Conservation (phyloP, 2,329 filamentous ascomycete genomes). For the Periglandula ipomoeae region DNA sequence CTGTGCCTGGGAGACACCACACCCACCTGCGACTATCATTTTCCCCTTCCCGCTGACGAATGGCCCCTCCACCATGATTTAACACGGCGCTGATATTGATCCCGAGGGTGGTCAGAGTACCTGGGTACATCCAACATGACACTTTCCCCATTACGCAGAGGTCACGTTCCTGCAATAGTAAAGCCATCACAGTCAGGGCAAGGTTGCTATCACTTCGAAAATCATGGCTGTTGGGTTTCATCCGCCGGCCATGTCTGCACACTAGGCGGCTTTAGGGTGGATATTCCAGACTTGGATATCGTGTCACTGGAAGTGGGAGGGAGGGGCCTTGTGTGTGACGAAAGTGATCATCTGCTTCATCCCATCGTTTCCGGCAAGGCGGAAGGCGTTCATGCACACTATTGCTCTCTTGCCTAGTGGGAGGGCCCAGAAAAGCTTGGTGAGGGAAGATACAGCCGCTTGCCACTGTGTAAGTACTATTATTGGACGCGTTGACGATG, state of each 20-base stretch:
- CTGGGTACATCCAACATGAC: neutral
- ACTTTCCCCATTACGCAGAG: neutral
- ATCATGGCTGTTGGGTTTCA: neutral
- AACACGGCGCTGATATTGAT: neutral
- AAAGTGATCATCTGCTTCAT: neutral
- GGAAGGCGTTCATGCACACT: neutral
- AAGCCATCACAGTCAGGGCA: neutral
- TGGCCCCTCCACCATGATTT: neutral
- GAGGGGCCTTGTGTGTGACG: neutral
- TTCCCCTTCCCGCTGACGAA: neutral
- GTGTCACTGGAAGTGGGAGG: neutral
- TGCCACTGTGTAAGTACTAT: too few species aligned
- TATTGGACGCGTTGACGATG: neutral
- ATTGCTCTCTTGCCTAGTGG: neutral
- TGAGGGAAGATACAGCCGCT: too few species aligned
- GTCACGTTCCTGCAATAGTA: neutral
- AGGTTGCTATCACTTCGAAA: too few species aligned
- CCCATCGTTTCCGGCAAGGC: neutral
- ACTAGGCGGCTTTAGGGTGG: neutral
- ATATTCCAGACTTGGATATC: neutral
- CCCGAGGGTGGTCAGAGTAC: neutral
- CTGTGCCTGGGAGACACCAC: neutral
- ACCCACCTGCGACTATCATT: neutral
- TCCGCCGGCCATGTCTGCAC: neutral
- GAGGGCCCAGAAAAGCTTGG: too few species aligned